A percentile compares a stretch with the other conserved stretches of the same genome.
phyloP scores from a whole-genome alignment of 2,329 filamentous ascomycete species.

The Claviceps paspali region DNA sequence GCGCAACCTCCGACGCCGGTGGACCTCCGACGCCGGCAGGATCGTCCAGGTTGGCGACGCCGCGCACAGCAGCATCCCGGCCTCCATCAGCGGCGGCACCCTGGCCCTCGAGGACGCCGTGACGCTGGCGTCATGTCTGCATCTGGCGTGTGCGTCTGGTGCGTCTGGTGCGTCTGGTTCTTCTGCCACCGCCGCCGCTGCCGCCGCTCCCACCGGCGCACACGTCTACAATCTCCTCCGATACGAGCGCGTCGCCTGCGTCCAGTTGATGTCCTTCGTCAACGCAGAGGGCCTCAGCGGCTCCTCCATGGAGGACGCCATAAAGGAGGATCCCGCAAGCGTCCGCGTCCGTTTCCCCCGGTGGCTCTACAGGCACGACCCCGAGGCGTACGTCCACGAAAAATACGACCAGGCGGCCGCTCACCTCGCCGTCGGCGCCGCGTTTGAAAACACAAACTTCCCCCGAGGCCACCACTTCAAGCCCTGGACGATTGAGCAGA shows the following conservation, averaged over 20 bases:
- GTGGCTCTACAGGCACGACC: conserved; percentile 5
- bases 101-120: conserved; percentile 10
- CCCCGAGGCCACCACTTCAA: conserved; percentile 1
- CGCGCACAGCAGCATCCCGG: conserved; percentile 10
- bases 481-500: conserved; percentile 2
- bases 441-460: conserved; percentile 2
- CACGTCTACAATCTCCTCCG: conserved; percentile 4
- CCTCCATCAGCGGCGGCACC: conserved; percentile 9
- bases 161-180: too few species aligned
- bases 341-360: conserved; percentile 1
- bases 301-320: neutral
- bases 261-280: conserved; percentile 5
- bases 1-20: conserved; percentile 6
- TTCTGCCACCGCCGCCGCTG: too few species aligned
- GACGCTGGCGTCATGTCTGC: conserved; percentile 8
- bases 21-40: conserved; percentile 6
- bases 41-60: conserved; percentile 11
- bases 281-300: conserved; percentile 1
- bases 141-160: conserved; percentile 1
- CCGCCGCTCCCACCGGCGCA: neutral
- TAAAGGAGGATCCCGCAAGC: neutral
- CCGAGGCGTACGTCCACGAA: conserved; percentile 5
- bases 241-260: conserved; percentile 4
- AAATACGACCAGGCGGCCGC: conserved; percentile 3
- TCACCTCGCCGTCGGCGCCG: neutral